Evolutionary conservation across 352 stramenopile genomes (phyloP).

Genomic region (Pythium dissimile): DNA sequence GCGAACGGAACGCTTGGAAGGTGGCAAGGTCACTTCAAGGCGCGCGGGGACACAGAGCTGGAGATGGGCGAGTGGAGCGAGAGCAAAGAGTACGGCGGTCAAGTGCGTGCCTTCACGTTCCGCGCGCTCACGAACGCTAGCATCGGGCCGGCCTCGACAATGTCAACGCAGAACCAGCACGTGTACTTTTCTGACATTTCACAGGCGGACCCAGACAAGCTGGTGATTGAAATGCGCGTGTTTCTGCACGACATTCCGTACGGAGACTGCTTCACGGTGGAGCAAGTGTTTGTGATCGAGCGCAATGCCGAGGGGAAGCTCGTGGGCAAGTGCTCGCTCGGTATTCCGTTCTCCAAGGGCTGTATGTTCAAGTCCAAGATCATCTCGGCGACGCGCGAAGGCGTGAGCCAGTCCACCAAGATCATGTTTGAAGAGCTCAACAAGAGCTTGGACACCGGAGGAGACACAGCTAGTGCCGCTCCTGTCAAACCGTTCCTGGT

Average conservation of each 20-base stretch:
- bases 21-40: slow-evolving; percentile 63
- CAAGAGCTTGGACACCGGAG: slow-evolving; percentile 31
- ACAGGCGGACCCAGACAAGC: slow-evolving; percentile 36
- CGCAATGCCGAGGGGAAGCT: slow-evolving; percentile 34
- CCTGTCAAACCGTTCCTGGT: slow-evolving; percentile 56
- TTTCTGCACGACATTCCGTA: slow-evolving; percentile 85
- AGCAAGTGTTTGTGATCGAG: slow-evolving; percentile 64
- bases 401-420: slow-evolving; percentile 45
- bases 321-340: slow-evolving; percentile 62
- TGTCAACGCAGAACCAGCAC: slow-evolving; percentile 77
- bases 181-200: slow-evolving; percentile 39
- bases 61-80: slow-evolving; percentile 59
- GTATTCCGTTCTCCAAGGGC: slow-evolving; percentile 83
- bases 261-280: slow-evolving; percentile 81
- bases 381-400: slow-evolving; percentile 71
- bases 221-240: slow-evolving; percentile 61
- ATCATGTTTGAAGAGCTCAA: slow-evolving; percentile 67
- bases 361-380: slow-evolving; percentile 91
- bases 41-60: slow-evolving; percentile 71
- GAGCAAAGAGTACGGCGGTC: slow-evolving; percentile 66
- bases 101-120: slow-evolving; percentile 61
- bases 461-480: slow-evolving; percentile 7
- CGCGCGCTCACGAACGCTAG: slow-evolving; percentile 76
- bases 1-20: slow-evolving; percentile 40
- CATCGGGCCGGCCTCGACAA: slow-evolving; percentile 80